Percentiles rank a stretch among this genome's conserved stretches.
These are phyloP conservation scores for Bipolaris sorokiniana DNA, from an alignment of 2,329 filamentous ascomycete genomes.

Conservation along the genomic window DNA sequence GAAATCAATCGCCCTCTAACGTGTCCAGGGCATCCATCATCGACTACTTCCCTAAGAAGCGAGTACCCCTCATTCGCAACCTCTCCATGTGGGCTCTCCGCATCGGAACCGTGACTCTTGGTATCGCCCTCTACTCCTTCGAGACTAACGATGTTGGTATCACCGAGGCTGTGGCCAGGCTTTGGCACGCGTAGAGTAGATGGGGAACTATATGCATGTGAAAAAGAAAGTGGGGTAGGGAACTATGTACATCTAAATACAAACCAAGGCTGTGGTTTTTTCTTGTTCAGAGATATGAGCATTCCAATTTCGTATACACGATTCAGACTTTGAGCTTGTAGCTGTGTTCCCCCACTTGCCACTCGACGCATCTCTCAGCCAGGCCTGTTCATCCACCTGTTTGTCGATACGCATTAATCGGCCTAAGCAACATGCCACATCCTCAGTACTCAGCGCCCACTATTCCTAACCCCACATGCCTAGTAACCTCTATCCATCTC, in stretches of 20 bases:
- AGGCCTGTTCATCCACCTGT: not conserved
- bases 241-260: slow-evolving; percentile 12
- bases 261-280: slow-evolving; percentile 2
- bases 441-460: not conserved
- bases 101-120: slow-evolving; percentile 77
- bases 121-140: slow-evolving; percentile 93
- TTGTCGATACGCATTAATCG: not conserved
- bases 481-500: not conserved
- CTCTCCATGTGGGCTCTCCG: slow-evolving; percentile 80
- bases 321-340: not conserved
- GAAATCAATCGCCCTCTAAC: slow-evolving; percentile 12
- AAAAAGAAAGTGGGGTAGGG: slow-evolving; percentile 16
- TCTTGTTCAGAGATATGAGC: not conserved
- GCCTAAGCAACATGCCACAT: not conserved
- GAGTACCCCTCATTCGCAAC: slow-evolving; percentile 71
- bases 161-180: slow-evolving; percentile 83
- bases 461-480: not conserved
- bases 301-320: not conserved
- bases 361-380: not conserved
- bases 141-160: slow-evolving; percentile 98
- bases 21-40: slow-evolving; percentile 70
- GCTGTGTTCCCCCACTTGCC: not conserved
- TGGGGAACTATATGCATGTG: not conserved
- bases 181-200: slow-evolving; percentile 76
- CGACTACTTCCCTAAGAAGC: slow-evolving; percentile 83